These are phyloP conservation scores for Mycena leptocephala DNA, from an alignment of 768 basidiomycete genomes.

Conservation along the genomic window DNA sequence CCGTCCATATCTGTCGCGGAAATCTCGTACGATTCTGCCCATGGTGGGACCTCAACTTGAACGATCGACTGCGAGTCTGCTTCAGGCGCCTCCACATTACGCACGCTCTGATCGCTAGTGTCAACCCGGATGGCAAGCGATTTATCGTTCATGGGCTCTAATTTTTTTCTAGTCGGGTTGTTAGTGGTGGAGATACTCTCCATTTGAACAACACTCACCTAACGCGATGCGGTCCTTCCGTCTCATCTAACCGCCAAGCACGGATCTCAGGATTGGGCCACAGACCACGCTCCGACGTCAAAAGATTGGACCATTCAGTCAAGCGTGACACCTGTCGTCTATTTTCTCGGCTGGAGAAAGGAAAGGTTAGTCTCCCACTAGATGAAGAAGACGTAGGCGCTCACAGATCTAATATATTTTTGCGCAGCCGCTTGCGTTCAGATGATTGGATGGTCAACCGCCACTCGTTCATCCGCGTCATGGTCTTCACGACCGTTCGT, in stretches of 20 bases:
- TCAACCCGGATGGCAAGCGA: slow-evolving; percentile 65
- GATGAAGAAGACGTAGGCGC: slow-evolving; percentile 40
- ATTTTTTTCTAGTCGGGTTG: slow-evolving; percentile 72
- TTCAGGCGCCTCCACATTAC: slow-evolving; percentile 69
- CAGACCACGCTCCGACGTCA: slow-evolving; percentile 85
- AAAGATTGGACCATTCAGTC: slow-evolving; percentile 72
- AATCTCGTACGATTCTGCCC: slow-evolving; percentile 83
- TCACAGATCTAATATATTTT: slow-evolving; percentile 82
- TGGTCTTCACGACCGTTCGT: slow-evolving; percentile 74
- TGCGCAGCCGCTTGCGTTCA: slow-evolving; percentile 82
- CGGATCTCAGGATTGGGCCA: slow-evolving; percentile 76
- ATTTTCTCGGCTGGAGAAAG: slow-evolving; percentile 78
- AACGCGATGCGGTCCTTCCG: slow-evolving; percentile 91
- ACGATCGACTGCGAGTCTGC: slow-evolving; percentile 65
- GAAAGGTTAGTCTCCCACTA: not conserved
- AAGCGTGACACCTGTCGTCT: slow-evolving; percentile 77
- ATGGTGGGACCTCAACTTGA: slow-evolving; percentile 77
- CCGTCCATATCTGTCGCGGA: slow-evolving; percentile 76
- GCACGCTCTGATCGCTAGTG: slow-evolving; percentile 56
- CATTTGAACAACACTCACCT: slow-evolving; percentile 62
- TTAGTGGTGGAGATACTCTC: not conserved
- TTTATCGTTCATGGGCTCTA: slow-evolving; percentile 76
- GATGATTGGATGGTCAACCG: slow-evolving; percentile 76
- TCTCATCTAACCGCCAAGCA: slow-evolving; percentile 90
- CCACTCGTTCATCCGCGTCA: slow-evolving; percentile 81